These are phyloP conservation scores for Gymnopus androsaceus DNA, from an alignment of 1,284 basidiomycete genomes.

Conservation along the genomic window DNA sequence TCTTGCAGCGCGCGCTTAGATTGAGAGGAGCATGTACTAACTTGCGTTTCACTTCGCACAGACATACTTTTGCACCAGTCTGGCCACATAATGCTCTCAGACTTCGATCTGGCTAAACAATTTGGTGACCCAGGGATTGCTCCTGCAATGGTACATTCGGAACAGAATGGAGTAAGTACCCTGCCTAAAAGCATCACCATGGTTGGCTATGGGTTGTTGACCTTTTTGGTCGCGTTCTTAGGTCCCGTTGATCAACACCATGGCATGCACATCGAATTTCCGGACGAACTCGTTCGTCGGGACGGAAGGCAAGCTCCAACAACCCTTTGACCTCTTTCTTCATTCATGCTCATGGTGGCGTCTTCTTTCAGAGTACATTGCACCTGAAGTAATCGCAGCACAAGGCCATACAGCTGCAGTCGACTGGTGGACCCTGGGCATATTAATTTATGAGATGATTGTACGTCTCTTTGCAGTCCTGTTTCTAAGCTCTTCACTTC, in stretches of 20 bases:
- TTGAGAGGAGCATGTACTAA: not conserved
- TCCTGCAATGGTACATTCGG: constrained; percentile 89
- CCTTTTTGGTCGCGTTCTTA: constrained; percentile 29
- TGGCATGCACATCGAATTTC: constrained; percentile 96
- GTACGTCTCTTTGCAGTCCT: constrained; percentile 57
- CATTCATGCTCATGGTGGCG: not conserved
- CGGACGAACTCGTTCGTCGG: constrained; percentile 99
- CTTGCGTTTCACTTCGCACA: constrained; percentile 33
- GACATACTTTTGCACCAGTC: constrained; percentile 98
- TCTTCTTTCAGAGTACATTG: constrained; percentile 84
- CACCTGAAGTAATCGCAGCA: constrained; percentile 97
- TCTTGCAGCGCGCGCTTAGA: too few relatives aligned
- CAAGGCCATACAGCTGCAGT: constrained; percentile 98
- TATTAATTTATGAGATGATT: constrained; percentile 99
- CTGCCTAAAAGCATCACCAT: not conserved
- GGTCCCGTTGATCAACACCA: constrained; percentile 93
- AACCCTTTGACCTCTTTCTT: constrained; percentile 16
- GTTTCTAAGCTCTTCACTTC: not conserved
- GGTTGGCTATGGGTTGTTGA: not conserved
- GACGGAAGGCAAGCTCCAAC: constrained; percentile 77
- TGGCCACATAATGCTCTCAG: constrained; percentile 98
- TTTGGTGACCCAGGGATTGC: constrained; percentile 78
- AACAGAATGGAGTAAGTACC: constrained; percentile 78
- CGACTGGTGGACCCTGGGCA: constrained; percentile 99
- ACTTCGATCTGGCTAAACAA: constrained; percentile 98